Percentiles rank a stretch among this genome's conserved stretches.
phyloP scores from a whole-genome alignment of 192 early-diverging fungal genomes.

The Backusella sp. region DNA sequence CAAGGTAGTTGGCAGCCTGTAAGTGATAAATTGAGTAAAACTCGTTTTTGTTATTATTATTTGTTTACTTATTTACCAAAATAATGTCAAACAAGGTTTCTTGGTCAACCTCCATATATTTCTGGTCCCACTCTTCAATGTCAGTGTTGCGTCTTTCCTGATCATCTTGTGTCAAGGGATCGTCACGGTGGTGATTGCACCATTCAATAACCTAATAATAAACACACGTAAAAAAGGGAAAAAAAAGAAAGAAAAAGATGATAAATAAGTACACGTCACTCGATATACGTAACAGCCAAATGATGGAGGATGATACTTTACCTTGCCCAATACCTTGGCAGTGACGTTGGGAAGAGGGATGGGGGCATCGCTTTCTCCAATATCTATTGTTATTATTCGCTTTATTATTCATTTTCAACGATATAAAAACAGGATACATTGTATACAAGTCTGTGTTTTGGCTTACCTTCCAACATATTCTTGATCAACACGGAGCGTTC shows the following conservation, averaged over 20 bases:
- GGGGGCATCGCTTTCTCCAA: slow-evolving; percentile 62
- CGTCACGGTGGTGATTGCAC: slow-evolving; percentile 75
- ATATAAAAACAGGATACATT: background rate
- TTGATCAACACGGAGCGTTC: slow-evolving; percentile 74
- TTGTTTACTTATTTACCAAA: slow-evolving; percentile 36
- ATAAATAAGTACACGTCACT: background rate
- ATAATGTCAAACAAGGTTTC: slow-evolving; percentile 83
- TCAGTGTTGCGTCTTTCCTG: slow-evolving; percentile 65
- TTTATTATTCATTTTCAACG: too few relatives aligned
- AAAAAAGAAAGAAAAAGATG: background rate
- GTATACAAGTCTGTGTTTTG: background rate
- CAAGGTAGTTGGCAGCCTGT: slow-evolving; percentile 84
- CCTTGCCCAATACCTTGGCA: slow-evolving; percentile 69
- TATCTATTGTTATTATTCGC: slow-evolving; percentile 38
- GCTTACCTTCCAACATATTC: slow-evolving; percentile 70
- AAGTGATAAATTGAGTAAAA: background rate
- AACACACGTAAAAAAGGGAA: background rate
- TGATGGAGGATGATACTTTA: slow-evolving; percentile 18
- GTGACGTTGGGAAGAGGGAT: slow-evolving; percentile 83
- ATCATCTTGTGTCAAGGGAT: slow-evolving; percentile 56
- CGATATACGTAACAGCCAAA: background rate
- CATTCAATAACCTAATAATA: slow-evolving; percentile 70
- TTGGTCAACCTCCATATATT: slow-evolving; percentile 77
- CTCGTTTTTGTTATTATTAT: too few relatives aligned
- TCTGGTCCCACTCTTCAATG: slow-evolving; percentile 79